Conservation (phyloP, 176 grass and related monocot genomes). For the Urochloa ruziziensis region DNA sequence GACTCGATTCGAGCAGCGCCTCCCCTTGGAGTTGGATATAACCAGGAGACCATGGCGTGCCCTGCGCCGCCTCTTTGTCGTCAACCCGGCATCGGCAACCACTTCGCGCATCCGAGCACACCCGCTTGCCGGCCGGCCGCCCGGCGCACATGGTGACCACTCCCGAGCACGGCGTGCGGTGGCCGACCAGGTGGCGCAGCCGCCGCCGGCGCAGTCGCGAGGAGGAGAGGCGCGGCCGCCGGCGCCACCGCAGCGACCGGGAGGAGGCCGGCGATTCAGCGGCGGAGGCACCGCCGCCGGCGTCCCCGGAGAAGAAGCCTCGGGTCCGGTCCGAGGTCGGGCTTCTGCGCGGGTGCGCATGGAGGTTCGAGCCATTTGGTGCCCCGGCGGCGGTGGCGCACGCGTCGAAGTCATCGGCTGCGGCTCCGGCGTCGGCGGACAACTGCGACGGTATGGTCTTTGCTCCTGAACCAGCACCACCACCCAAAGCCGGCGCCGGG, state of each 20-base stretch:
- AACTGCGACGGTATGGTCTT: not conserved
- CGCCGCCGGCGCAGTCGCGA: not conserved
- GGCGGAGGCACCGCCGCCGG: not conserved
- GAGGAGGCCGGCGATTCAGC: no score
- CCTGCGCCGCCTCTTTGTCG: no score
- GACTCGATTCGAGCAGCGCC: no score
- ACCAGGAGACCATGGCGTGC: no score
- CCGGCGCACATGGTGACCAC: not conserved
- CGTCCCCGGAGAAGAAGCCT: not conserved
- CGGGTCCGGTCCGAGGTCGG: conserved; percentile 25
- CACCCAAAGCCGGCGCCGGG: not conserved
- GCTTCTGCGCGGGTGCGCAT: not conserved
- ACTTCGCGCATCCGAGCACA: no score
- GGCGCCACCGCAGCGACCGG: no score
- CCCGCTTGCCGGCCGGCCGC: not conserved
- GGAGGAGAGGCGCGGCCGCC: not conserved
- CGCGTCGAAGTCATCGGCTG: not conserved
- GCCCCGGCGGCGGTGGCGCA: not conserved
- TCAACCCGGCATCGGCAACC: no score
- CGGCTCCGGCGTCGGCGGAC: not conserved
- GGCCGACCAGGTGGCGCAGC: not conserved
- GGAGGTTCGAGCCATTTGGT: not conserved
- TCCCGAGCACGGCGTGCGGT: not conserved
- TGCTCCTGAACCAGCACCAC: not conserved
- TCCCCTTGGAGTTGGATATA: no score